Percentiles rank a stretch among this genome's conserved stretches.
phyloP scores from a whole-genome alignment of 2,329 filamentous ascomycete species.

The Magnaporthiopsis rhizophila region DNA sequence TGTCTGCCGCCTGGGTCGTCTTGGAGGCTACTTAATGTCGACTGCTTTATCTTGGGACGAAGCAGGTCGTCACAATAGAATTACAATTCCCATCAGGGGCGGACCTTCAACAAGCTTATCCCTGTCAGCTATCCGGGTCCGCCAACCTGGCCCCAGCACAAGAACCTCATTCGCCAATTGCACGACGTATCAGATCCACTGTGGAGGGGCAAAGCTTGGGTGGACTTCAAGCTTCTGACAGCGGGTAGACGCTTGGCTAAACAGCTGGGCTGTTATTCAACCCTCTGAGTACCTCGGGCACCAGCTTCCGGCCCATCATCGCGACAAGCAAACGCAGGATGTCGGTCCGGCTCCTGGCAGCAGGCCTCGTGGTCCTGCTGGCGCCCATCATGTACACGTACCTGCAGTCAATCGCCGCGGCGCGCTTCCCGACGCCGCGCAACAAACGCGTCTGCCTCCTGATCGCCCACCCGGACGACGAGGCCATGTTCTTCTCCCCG shows the following conservation, averaged over 20 bases:
- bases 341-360: constrained; percentile 8
- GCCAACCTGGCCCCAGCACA: background rate
- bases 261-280: background rate
- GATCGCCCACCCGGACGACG: constrained; percentile 96
- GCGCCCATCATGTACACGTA: constrained; percentile 45
- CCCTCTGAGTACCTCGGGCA: no score
- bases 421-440: constrained; percentile 56
- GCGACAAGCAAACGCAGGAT: background rate
- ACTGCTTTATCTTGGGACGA: background rate
- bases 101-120: background rate
- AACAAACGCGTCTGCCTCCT: constrained; percentile 86
- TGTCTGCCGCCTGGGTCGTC: background rate
- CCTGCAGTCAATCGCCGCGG: constrained; percentile 35
- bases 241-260: background rate
- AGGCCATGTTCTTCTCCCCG: constrained; percentile 98
- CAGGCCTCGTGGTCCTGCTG: constrained; percentile 31
- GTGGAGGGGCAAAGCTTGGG: background rate
- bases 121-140: background rate
- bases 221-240: background rate
- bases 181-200: background rate
- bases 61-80: background rate
- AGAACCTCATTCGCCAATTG: background rate
- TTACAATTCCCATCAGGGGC: background rate
- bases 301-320: background rate
- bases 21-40: background rate